A percentile compares a stretch with the other conserved stretches of the same genome.
Conservation (phyloP, 2,329 filamentous ascomycete species). For the Neopestalotiopsis clavispora region DNA sequence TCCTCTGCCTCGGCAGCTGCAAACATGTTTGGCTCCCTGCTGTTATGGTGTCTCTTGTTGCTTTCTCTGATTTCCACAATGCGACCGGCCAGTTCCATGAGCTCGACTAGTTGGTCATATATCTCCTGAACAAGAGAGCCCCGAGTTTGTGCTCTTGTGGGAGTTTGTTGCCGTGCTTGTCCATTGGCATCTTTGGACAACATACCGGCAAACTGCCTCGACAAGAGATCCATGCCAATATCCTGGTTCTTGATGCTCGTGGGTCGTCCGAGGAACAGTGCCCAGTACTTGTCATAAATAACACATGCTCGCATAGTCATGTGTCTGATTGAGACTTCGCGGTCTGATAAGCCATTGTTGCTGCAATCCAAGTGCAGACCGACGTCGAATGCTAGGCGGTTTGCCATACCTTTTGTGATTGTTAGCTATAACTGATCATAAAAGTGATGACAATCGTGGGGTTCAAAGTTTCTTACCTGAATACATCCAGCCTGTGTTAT, state of each 20-base stretch:
- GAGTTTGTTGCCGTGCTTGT: neutral
- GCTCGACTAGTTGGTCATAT: slow-evolving; percentile 56
- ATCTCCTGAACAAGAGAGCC: slow-evolving; percentile 39
- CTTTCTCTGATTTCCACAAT: slow-evolving; percentile 51
- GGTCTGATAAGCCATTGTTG: slow-evolving; percentile 46
- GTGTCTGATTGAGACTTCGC: slow-evolving; percentile 52
- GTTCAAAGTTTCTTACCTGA: slow-evolving; percentile 42
- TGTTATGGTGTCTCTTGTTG: slow-evolving; percentile 33
- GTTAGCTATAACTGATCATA: slow-evolving; percentile 14
- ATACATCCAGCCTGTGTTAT: slow-evolving; percentile 61
- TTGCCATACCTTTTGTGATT: slow-evolving; percentile 42
- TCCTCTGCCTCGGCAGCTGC: slow-evolving; percentile 42
- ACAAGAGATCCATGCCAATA: slow-evolving; percentile 51
- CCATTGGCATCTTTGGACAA: slow-evolving; percentile 34
- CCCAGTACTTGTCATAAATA: slow-evolving; percentile 60
- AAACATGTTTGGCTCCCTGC: slow-evolving; percentile 35
- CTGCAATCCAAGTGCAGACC: slow-evolving; percentile 54
- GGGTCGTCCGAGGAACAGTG: slow-evolving; percentile 58
- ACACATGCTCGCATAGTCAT: slow-evolving; percentile 58
- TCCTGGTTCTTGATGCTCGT: slow-evolving; percentile 59
- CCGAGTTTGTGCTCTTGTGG: slow-evolving; percentile 31
- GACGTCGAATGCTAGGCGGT: slow-evolving; percentile 50
- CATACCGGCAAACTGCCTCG: slow-evolving; percentile 49
- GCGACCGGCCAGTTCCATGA: slow-evolving; percentile 60
- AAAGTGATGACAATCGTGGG: neutral